Conservation (phyloP, 768 basidiomycete genomes). For the Leccinum rimulosum region DNA sequence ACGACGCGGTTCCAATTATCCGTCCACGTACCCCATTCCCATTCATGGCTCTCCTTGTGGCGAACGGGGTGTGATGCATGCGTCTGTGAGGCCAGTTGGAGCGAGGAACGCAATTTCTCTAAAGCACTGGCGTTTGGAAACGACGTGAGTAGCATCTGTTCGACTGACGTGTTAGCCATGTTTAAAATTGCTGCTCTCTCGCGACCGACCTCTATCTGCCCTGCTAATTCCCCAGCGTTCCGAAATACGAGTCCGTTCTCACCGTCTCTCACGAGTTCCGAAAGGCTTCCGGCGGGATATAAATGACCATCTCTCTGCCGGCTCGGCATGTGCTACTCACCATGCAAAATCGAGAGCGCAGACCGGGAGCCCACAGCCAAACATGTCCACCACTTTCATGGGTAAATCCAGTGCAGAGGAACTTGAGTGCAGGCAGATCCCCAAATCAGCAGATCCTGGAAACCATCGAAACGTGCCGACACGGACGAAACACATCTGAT, state of each 20-base stretch:
- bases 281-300: conserved; percentile 47
- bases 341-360: conserved; percentile 85
- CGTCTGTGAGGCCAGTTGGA: conserved; percentile 35
- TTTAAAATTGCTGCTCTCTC: neutral
- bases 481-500: neutral
- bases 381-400: conserved; percentile 99
- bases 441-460: conserved; percentile 85
- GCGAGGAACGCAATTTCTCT: conserved; percentile 47
- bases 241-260: conserved; percentile 82
- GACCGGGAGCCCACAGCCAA: conserved; percentile 93
- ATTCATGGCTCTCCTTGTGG: conserved; percentile 29
- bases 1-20: conserved; percentile 80
- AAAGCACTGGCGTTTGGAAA: conserved; percentile 62
- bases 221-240: conserved; percentile 62
- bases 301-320: neutral
- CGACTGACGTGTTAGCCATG: neutral
- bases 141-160: conserved; percentile 52
- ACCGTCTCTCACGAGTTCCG: conserved; percentile 83
- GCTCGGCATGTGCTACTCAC: conserved; percentile 42
- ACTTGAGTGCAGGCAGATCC: conserved; percentile 87
- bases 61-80: conserved; percentile 20
- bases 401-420: conserved; percentile 90
- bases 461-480: neutral
- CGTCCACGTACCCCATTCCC: conserved; percentile 77
- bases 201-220: conserved; percentile 54